Evolutionary conservation across 306 rosid genomes (phyloP), one percentile per base, ranked within the genome.

Genomic region (Abrus pulchellus): DNA sequence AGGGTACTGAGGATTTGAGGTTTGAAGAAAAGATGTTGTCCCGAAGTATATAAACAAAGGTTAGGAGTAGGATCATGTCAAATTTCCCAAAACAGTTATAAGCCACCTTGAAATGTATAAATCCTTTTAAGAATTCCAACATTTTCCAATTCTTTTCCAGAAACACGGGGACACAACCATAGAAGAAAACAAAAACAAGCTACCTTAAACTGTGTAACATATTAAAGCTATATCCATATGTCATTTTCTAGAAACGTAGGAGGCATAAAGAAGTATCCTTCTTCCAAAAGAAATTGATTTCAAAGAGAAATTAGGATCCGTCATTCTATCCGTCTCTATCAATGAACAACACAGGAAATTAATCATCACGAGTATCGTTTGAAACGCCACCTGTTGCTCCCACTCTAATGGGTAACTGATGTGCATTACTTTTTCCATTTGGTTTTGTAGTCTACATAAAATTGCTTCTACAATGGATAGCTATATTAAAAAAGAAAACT

Each of bases 191-290:
- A 8, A 71, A 9, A 9, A 14, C 27, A 72, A 72, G 10, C 40
- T 8, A 2, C 64, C 76, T 14, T 53, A 72, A 10, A 72, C n/a
- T 72, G 34, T 52, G 63, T 33, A 33, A 53, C 50, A 53, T 6
- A 20, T 72, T 8, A 1, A 53, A 53, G 64, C 34, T 6, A 36
- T 27, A 54, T 54, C 7, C 30, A 12, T 47, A 68, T 11, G 44
- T 13, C 20, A 4, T 55, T 72, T 72, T 55, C 77, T 64, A 72
- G 34, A 72, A 53, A 7, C 49, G 38, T 14, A 30, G n/a, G 76
- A 11, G 11, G 63, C 29, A 53, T 11, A 56, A 50, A 7, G 63
- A 55, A 7, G 20, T 55, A 27, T 55, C 33, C 61, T 20, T 55
- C 61, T 55, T 30, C 5, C 36, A 57, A 12, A 47, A 57, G 63